Percentiles rank a stretch among this genome's conserved stretches.
Conservation (phyloP, 176 grass and related monocot genomes). For the sorghum (Sorghum bicolor) region DNA sequence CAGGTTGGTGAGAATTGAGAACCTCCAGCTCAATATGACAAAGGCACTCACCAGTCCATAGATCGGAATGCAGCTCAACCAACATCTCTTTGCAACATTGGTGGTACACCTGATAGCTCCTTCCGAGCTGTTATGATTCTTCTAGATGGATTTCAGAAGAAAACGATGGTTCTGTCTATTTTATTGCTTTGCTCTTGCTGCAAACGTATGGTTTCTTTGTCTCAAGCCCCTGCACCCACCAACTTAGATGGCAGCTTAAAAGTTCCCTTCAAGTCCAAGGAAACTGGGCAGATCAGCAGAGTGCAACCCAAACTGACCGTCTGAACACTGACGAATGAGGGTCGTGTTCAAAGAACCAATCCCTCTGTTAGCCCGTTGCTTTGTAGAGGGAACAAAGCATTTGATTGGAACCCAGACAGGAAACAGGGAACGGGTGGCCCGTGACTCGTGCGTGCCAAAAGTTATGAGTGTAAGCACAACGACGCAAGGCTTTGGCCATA, state of each 20-base stretch:
- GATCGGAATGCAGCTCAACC: conserved; percentile 6
- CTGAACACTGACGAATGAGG: neutral
- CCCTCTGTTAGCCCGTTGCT: neutral
- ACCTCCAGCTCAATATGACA: neutral
- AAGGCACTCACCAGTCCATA: neutral
- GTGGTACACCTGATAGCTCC: conserved; percentile 19
- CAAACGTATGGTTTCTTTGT: neutral
- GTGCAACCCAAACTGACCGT: neutral
- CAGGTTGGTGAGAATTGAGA: conserved; percentile 28
- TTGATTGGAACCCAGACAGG: conserved; percentile 1
- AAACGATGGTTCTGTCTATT: neutral
- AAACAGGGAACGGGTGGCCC: neutral
- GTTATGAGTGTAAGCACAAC: neutral
- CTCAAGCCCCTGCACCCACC: neutral
- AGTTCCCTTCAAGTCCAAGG: conserved; percentile 24
- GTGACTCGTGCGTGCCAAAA: neutral
- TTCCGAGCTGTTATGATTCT: conserved; percentile 3
- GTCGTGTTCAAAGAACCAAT: conserved; percentile 4
- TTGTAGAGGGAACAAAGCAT: neutral
- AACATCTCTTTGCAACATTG: conserved; percentile 2
- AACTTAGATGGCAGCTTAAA: neutral
- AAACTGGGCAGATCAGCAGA: conserved; percentile 4
- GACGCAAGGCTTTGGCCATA: neutral
- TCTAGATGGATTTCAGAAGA: conserved; percentile 2
- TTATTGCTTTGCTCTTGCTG: neutral